Conservation (phyloP, 2,329 filamentous ascomycete genomes). For the Fusarium pseudonygamai region DNA sequence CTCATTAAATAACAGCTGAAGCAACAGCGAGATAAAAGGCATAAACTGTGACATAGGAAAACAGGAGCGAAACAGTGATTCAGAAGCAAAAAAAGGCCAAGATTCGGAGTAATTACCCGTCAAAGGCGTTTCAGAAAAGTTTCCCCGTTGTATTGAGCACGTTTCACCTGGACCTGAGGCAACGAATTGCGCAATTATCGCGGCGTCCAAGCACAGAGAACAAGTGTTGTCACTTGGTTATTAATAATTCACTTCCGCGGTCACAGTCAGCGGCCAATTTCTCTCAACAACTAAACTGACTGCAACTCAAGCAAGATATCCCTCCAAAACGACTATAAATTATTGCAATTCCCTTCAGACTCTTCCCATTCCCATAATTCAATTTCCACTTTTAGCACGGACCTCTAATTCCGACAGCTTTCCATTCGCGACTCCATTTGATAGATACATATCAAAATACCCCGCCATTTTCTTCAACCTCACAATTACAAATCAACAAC, state of each 20-base stretch:
- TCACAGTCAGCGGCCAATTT: constrained; percentile 24
- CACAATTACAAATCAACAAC: constrained; percentile 3
- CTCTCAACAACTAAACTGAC: neutral
- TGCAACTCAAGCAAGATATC: neutral
- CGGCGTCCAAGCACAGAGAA: constrained; percentile 10
- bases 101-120: constrained; percentile 10
- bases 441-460: constrained; percentile 7
- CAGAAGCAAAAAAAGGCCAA: neutral
- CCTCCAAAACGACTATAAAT: neutral
- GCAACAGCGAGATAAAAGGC: neutral
- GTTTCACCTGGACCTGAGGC: constrained; percentile 34
- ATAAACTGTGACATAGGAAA: neutral
- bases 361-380: neutral
- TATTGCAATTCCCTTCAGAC: neutral
- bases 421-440: constrained; percentile 4
- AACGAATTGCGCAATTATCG: constrained; percentile 43
- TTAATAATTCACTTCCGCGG: constrained; percentile 39
- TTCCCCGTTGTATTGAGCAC: constrained; percentile 39
- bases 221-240: neutral
- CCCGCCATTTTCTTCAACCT: constrained; percentile 30
- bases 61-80: neutral
- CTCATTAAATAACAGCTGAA: neutral
- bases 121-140: constrained; percentile 30
- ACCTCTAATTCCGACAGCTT: constrained; percentile 3
- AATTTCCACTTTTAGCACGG: constrained; percentile 15